Conservation (phyloP, 2,329 filamentous ascomycete genomes). For the Diplocarpon mali region DNA sequence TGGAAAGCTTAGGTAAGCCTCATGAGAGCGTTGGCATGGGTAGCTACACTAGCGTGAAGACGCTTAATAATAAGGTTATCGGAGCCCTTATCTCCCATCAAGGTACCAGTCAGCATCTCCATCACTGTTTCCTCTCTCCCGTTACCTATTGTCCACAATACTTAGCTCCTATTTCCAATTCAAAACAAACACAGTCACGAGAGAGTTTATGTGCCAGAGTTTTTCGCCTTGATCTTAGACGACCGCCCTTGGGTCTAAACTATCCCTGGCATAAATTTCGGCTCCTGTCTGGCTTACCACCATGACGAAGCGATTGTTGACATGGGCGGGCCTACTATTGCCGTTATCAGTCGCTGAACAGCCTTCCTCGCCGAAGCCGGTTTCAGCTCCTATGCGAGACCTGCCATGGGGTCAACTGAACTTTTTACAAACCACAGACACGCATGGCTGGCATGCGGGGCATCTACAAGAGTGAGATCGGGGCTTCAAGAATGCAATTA, state of each 20-base stretch:
- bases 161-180: too few species aligned
- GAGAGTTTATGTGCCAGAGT: too few species aligned
- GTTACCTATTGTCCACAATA: too few species aligned
- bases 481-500: background rate
- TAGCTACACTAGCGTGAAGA: too few species aligned
- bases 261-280: background rate
- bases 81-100: too few species aligned
- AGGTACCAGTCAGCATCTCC: too few species aligned
- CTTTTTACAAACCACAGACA: constrained; percentile 93
- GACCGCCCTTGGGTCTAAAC: background rate
- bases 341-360: constrained; percentile 44
- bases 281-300: background rate
- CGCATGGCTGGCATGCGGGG: constrained; percentile 90
- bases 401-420: constrained; percentile 91
- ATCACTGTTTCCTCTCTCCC: too few species aligned
- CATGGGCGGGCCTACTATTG: constrained; percentile 14
- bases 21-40: too few species aligned
- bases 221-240: too few species aligned
- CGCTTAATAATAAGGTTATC: too few species aligned
- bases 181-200: too few species aligned
- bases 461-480: constrained; percentile 71
- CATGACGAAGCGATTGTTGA: constrained; percentile 15
- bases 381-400: constrained; percentile 70
- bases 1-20: too few species aligned
- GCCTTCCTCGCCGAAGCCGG: constrained; percentile 66